Evolutionary conservation across 2,329 filamentous ascomycete genomes (phyloP), one percentile per base, ranked within the genome.

Genomic region (Ceratocystiopsis sp.): DNA sequence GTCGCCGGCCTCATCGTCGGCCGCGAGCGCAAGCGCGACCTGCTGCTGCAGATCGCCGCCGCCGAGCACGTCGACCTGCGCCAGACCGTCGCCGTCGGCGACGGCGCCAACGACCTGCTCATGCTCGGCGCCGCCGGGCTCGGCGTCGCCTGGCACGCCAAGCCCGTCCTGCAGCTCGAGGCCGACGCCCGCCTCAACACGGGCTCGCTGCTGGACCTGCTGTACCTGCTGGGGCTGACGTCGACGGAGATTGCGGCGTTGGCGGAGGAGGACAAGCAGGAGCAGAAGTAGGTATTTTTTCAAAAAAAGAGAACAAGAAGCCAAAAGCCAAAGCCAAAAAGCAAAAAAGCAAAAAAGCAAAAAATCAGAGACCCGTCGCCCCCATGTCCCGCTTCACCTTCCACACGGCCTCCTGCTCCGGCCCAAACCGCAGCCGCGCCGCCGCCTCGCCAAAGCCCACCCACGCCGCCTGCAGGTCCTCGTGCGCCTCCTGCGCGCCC

Each of bases 111-210:
- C 54, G 84, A 91, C 55, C 59, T 91, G 50, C 65, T 80, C 45
- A 91, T 91, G 84, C 75, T 91, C 68, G 69, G 67, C 10, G 71
- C 73, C 40, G 83, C 84, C 0, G 82, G 81, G 0, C 60, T 89
- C 35, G 84, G 84, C 17, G 77, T 91, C 3, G 84, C 84, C 2
- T 87, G 84, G 69, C 84, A 87, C 55, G 84, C 84, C 11, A 91
- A 91, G 65, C 81, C 83, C 2, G 69, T 76, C 46, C 84, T 91
- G 44, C 84, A 91, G 62, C 73, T 79, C 65, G 75, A 82, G 57
- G 84, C 84, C 2, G 75, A 77, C 25, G 76, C 78, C 14, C 68
- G 80, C 37, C 59, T 91, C 47, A 91, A 91, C 54, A 72, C 76
- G 18, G 68, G 74, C 47, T 82, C 69, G 49, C 60, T 91, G 56